Conservation (phyloP, 176 grass and related monocot species). For the Dendrocalamus sinicus region DNA sequence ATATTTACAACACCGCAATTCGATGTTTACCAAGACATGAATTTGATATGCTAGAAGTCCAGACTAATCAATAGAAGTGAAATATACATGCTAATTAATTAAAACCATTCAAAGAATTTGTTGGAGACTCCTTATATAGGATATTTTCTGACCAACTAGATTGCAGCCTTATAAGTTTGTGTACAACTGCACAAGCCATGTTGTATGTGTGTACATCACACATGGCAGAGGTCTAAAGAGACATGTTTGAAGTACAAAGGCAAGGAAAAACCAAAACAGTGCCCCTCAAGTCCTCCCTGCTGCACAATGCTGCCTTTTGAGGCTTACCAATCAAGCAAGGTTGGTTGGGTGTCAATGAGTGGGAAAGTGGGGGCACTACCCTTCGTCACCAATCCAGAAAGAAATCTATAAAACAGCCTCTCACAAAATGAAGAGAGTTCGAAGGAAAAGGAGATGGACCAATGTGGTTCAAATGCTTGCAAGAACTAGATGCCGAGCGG, state of each 20-base stretch:
- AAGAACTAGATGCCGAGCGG: neutral
- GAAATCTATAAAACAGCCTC: conserved; percentile 57
- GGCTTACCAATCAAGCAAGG: conserved; percentile 78
- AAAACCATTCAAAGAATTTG: neutral
- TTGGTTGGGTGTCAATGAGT: conserved; percentile 70
- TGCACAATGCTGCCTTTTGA: conserved; percentile 43
- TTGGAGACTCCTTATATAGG: conserved; percentile 23
- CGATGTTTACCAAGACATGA: neutral
- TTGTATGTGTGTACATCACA: conserved; percentile 36
- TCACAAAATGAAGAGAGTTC: conserved; percentile 34
- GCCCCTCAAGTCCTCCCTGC: conserved; percentile 46
- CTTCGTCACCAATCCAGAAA: conserved; percentile 50
- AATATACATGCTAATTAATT: neutral
- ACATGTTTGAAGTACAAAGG: conserved; percentile 56
- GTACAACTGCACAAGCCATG: conserved; percentile 34
- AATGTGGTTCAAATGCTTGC: conserved; percentile 36
- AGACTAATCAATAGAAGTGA: neutral
- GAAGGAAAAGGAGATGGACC: conserved; percentile 40
- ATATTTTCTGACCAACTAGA: conserved; percentile 23
- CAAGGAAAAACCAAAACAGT: conserved; percentile 21
- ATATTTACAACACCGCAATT: neutral
- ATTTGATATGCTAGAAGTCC: neutral
- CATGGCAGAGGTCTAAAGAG: conserved; percentile 28
- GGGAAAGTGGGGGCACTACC: conserved; percentile 57
- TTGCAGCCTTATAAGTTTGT: conserved; percentile 36